Evolutionary conservation across 768 basidiomycete species (phyloP).

Genomic region (Pulveroboletus sp.): DNA sequence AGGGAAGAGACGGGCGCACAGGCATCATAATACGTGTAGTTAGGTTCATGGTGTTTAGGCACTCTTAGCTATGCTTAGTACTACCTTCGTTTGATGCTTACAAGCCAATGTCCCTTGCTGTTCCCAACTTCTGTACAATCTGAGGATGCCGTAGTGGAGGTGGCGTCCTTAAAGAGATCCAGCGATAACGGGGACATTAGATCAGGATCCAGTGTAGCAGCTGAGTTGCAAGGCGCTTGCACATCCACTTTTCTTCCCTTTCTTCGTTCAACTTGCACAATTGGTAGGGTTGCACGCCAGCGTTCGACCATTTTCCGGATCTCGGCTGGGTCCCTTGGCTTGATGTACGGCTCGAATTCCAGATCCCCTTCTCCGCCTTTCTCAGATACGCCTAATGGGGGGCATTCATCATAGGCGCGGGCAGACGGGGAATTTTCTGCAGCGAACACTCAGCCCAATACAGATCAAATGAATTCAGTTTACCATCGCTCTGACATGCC

Average conservation of each 20-base stretch:
- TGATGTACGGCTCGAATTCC: conserved; percentile 15
- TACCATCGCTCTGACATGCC: conserved; percentile 30
- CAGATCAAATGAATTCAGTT: not conserved
- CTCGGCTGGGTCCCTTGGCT: conserved; percentile 21
- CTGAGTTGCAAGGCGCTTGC: conserved; percentile 4
- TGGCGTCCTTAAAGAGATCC: conserved; percentile 24
- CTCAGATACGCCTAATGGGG: conserved; percentile 21
- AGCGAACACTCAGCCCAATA: not conserved
- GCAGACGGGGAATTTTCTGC: conserved; percentile 27
- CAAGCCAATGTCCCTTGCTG: conserved; percentile 32
- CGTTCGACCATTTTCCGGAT: conserved; percentile 30
- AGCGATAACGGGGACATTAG: conserved; percentile 17
- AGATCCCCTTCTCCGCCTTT: conserved; percentile 11
- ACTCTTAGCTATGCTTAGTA: not conserved
- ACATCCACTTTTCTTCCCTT: conserved; percentile 11
- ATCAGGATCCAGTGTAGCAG: conserved; percentile 7
- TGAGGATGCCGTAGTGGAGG: conserved; percentile 29
- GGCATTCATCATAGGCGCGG: conserved; percentile 8
- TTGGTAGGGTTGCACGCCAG: conserved; percentile 30
- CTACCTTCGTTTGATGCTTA: conserved; percentile 23
- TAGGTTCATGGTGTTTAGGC: not conserved
- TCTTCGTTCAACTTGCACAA: conserved; percentile 3
- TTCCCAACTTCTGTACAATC: conserved; percentile 31
- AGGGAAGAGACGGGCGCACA: conserved; percentile 31
- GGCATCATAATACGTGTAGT: not conserved